Percentiles rank a stretch among this genome's conserved stretches.
phyloP scores from a whole-genome alignment of 2,329 filamentous ascomycete genomes.

The Bimuria novae-zelandiae region DNA sequence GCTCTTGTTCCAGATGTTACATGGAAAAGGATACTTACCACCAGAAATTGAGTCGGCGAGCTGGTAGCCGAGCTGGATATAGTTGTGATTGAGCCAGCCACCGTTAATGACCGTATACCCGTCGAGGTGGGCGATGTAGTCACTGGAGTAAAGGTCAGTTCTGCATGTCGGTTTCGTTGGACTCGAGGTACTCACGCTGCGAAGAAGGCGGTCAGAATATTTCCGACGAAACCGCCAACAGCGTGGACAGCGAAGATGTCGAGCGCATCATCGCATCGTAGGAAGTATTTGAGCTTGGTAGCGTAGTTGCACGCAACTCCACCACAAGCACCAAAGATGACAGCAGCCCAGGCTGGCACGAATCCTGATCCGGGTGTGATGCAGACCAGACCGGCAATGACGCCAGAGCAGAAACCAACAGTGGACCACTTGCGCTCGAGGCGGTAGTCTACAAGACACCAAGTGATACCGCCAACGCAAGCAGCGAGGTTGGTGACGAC shows the following conservation, averaged over 20 bases:
- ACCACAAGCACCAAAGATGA: constrained; percentile 77
- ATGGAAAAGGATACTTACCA: too few species aligned
- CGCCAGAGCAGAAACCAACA: constrained; percentile 89
- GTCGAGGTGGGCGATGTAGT: constrained; percentile 83
- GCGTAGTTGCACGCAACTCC: constrained; percentile 84
- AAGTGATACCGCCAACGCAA: constrained; percentile 82
- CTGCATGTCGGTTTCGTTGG: background rate
- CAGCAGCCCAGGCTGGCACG: constrained; percentile 82
- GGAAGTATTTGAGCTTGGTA: constrained; percentile 85
- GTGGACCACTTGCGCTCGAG: constrained; percentile 91
- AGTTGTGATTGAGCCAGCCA: constrained; percentile 84
- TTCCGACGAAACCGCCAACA: constrained; percentile 63
- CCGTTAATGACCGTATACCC: constrained; percentile 69
- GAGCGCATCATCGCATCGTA: constrained; percentile 80
- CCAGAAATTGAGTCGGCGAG: constrained; percentile 79
- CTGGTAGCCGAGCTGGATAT: constrained; percentile 82
- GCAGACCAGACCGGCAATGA: constrained; percentile 83
- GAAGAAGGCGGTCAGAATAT: constrained; percentile 70
- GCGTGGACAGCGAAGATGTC: constrained; percentile 72
- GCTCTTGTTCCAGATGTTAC: too few species aligned
- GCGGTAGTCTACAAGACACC: constrained; percentile 87
- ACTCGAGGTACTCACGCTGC: constrained; percentile 61
- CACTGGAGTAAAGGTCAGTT: constrained; percentile 45
- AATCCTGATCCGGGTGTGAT: constrained; percentile 89
- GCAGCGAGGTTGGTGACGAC: constrained; percentile 85